These are phyloP conservation scores for Cryphonectria nitschkei DNA, from an alignment of 2,329 filamentous ascomycete genomes.

Conservation along the genomic window DNA sequence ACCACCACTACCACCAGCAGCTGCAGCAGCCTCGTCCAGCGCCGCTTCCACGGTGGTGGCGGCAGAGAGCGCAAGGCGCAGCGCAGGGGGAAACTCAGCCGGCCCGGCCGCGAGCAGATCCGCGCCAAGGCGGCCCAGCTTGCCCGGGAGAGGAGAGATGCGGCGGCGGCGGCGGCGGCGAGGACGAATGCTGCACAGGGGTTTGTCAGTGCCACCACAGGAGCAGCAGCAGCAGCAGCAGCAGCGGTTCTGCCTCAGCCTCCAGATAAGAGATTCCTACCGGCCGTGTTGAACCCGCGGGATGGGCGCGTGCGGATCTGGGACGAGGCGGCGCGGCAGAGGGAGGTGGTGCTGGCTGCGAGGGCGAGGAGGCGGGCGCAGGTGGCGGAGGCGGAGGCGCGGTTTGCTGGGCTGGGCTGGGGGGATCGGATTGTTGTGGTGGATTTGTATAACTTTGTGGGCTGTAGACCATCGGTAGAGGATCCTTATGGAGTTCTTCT, in stretches of 20 bases:
- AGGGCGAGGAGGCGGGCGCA: background rate
- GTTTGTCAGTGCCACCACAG: too few relatives aligned
- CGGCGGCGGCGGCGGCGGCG: background rate
- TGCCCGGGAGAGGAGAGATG: background rate
- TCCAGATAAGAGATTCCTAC: background rate
- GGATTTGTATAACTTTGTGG: background rate
- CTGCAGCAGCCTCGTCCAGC: background rate
- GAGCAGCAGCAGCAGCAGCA: too few relatives aligned
- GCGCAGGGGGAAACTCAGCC: background rate
- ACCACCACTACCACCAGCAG: background rate
- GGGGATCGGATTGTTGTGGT: background rate
- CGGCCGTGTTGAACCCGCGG: background rate
- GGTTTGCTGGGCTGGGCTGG: background rate
- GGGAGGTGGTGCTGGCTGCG: background rate
- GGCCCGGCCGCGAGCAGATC: background rate
- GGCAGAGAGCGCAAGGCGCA: slow-evolving; percentile 4
- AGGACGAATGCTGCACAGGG: background rate
- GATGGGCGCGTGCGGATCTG: background rate
- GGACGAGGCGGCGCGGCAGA: background rate
- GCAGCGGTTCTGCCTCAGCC: too few relatives aligned
- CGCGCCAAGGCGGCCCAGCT: background rate
- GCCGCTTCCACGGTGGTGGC: background rate
- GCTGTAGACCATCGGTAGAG: background rate
- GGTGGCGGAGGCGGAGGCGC: background rate
- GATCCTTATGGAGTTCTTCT: background rate